Conservation (phyloP, 2,329 filamentous ascomycete species). For the Stagonosporopsis cucurbitacearum region DNA sequence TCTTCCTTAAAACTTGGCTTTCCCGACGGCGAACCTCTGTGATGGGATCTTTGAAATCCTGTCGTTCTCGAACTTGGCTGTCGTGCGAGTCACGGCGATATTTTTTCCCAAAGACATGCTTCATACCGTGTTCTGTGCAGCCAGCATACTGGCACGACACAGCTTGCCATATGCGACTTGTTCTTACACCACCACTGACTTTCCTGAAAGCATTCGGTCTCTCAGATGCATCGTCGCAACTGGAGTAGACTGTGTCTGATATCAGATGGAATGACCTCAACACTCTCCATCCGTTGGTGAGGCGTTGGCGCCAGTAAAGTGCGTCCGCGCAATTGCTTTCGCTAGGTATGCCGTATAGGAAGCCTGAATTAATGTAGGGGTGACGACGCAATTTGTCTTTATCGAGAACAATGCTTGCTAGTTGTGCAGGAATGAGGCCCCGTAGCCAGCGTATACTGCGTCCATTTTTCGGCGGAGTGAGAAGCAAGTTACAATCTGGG, state of each 20-base stretch:
- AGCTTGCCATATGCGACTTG: constrained; percentile 23
- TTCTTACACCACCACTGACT: constrained; percentile 21
- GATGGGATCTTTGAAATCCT: neutral
- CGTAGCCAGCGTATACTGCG: constrained; percentile 22
- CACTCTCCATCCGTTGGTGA: constrained; percentile 26
- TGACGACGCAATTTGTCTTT: constrained; percentile 29
- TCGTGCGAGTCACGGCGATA: constrained; percentile 6
- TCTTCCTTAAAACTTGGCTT: constrained; percentile 14
- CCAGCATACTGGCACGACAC: constrained; percentile 24
- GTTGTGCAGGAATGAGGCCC: constrained; percentile 21
- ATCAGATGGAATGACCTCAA: constrained; percentile 22
- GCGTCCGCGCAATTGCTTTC: constrained; percentile 18
- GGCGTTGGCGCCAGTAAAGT: constrained; percentile 19
- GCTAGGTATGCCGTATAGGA: constrained; percentile 27
- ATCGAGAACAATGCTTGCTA: constrained; percentile 22
- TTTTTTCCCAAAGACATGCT: constrained; percentile 15
- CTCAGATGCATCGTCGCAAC: constrained; percentile 1
- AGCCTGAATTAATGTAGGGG: constrained; percentile 23
- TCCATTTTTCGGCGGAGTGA: constrained; percentile 7
- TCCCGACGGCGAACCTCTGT: constrained; percentile 16
- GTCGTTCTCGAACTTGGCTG: neutral
- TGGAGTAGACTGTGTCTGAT: constrained; percentile 17
- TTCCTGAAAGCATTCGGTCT: constrained; percentile 18
- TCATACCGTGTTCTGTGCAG: constrained; percentile 25
- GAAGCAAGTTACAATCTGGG: constrained; percentile 14